Conservation (phyloP, 805 yeast genomes). For the Metschnikowia santaceciliae region DNA sequence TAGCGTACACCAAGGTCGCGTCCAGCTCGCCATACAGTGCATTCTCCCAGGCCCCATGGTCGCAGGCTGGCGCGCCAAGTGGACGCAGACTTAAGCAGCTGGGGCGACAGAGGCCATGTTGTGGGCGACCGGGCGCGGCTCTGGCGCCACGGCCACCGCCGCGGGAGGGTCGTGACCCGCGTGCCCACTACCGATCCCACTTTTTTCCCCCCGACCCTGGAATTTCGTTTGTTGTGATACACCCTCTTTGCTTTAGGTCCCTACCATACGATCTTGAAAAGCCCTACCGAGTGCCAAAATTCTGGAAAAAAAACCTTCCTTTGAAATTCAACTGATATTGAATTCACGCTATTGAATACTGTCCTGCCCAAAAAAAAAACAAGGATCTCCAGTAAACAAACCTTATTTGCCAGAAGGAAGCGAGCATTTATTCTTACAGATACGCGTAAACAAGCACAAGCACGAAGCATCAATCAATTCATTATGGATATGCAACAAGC, state of each 20-base stretch:
- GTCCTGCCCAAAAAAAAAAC: background rate
- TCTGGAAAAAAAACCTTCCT: background rate
- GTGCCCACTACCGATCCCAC: background rate
- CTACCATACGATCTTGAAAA: background rate
- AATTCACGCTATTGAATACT: background rate
- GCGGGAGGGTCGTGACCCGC: background rate
- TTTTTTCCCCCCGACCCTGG: background rate
- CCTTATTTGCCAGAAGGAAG: background rate
- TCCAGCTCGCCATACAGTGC: background rate
- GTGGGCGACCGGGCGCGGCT: background rate
- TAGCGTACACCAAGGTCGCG: background rate
- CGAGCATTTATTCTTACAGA: background rate
- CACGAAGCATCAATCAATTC: background rate
- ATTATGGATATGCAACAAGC: slow-evolving; percentile 17
- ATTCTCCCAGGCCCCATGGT: background rate
- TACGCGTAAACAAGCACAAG: slow-evolving; percentile 2
- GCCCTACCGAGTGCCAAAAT: background rate
- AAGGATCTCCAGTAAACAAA: background rate
- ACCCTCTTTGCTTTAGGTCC: background rate
- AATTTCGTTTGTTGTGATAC: background rate
- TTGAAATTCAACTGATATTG: background rate
- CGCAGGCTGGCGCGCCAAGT: background rate
- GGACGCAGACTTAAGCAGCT: background rate
- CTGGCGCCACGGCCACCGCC: background rate
- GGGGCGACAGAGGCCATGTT: background rate